Base-by-base conservation (phyloP, 768 basidiomycete species). In the Rhodotorula diobovata region DNA sequence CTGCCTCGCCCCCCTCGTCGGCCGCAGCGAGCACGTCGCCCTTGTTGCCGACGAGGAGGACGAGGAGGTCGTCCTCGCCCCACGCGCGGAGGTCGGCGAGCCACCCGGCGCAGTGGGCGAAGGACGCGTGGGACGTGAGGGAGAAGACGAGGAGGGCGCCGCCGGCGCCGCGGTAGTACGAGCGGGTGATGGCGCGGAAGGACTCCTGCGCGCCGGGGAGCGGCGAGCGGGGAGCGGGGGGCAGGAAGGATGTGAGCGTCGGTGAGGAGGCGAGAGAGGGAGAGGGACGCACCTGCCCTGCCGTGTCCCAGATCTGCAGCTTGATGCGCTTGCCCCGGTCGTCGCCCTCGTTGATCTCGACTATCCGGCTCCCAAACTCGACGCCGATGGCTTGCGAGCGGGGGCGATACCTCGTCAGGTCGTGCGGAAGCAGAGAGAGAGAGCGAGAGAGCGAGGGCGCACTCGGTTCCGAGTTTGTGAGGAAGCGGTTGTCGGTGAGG, bases 231-330 rank as follows among this genome's bases (percentile, higher is more conserved):
- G 23, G 21, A 23, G 37, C 37, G 35, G 25, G 20, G 56, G 30
- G 4, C 10, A 9, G 32, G 32, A 16, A 23, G 21, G 50, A 7
- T n/a, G 6, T 15, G 30, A 32, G 45, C 34, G 20, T 10, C 45
- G 45, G 20, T 5, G 20, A 10, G 16, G 48, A 5, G 35, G 37
- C 30, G 34, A 28, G 4, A 34, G 23, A 15, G 41, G 34, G 34
- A 48, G n/a, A 85, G 80, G 95, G 94, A 73, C 94, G 85, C 81
- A 96, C 94, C 82, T 97, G 95, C 23, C 95, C 95, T 45, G 95
- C 95, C n/a, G 93, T 96, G 80, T 96, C 94, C 94, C 94, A 98
- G 59, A 97, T 82, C 92, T 97, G 74, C 16, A 72, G 51, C 45
- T 72, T 71, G 45, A 67, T 62, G 28, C 34, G 37, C 46, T 71